Base-by-base conservation (phyloP, 148 eudicot genomes). In the Mesembryanthemum crystallinum region DNA sequence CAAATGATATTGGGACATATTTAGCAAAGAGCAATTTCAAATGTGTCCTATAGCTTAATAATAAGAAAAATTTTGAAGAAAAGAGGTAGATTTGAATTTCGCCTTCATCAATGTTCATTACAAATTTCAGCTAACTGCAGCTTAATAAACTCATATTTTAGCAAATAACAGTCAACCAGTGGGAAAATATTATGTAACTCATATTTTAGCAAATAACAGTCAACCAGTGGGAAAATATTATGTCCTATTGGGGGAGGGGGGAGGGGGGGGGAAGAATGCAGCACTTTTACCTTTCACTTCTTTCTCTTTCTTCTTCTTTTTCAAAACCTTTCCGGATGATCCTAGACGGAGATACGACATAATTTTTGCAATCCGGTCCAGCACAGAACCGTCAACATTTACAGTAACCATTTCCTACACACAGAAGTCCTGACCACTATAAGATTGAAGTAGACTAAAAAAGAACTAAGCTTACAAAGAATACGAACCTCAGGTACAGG, bases 291-390 rank as follows among this genome's bases (percentile, higher is more conserved):
- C 97, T 89, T 87, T 92, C n/a, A 67, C 87, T 80, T 92, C 91
- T 69, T 79, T 90, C 33, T 92, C 97, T 80, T 92, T 95, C 82
- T 89, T 95, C 86, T 92, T 95, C 84, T 95, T 95, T 89, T 95
- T 95, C 70, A 94, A 87, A 85, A 95, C 94, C 81, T 95, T 95
- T 69, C 98, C 98, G 39, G 98, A 95, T 76, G 98, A 92, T 78
- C 98, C 98, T 73, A 95, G 90, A 66, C 98, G 98, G 60, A 95
- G 92, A 84, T 95, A 95, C 43, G 96, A 88, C 97, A 95, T 92
- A 64, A 95, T 92, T 86, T 95, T 95, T 69, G 91, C 91, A 77
- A 95, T 95, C 66, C 94, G 94, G 69, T 95, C 98, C 52, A 95
- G 88, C 79, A 95, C 98, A 75, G 96, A 90, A 71, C 96, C 94